phyloP scores from a whole-genome alignment of 202 grass and related monocot genomes.

The Schoenoplectus triqueter region DNA sequence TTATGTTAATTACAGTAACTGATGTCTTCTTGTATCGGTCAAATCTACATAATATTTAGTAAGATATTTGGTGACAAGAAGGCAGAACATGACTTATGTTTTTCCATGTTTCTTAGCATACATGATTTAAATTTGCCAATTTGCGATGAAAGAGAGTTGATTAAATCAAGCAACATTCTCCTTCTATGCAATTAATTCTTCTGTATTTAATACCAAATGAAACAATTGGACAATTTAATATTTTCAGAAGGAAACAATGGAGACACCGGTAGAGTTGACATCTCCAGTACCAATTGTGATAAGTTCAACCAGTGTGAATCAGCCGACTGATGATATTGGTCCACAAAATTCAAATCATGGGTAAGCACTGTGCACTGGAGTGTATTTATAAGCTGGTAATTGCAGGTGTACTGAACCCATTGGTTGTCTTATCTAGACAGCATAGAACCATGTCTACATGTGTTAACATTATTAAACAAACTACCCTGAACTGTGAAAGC shows the following conservation, averaged over 20 bases:
- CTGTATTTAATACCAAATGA: neutral
- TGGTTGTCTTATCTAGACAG: neutral
- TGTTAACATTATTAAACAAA: neutral
- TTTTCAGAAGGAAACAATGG: slow-evolving; percentile 42
- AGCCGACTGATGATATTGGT: slow-evolving; percentile 44
- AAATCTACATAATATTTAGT: neutral
- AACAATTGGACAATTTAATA: slow-evolving; percentile 16
- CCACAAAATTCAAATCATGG: slow-evolving; percentile 47
- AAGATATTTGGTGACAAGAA: slow-evolving; percentile 14
- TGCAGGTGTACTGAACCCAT: too few relatives aligned
- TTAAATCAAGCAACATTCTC: neutral
- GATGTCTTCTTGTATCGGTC: neutral
- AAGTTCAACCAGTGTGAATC: slow-evolving; percentile 38
- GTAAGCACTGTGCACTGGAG: slow-evolving; percentile 43
- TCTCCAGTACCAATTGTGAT: slow-evolving; percentile 26
- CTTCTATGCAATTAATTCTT: neutral
- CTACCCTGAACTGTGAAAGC: neutral
- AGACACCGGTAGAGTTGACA: slow-evolving; percentile 38
- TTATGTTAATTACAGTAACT: neutral
- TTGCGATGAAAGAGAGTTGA: neutral
- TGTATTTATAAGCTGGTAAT: neutral
- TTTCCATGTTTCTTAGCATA: neutral
- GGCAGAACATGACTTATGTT: neutral
- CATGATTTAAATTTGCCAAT: neutral
- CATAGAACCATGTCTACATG: neutral